A percentile compares a stretch with the other conserved stretches of the same genome.
These are phyloP conservation scores for Plasmodium gallinaceum DNA, from an alignment of 169 alveolate species.

Conservation along the genomic window DNA sequence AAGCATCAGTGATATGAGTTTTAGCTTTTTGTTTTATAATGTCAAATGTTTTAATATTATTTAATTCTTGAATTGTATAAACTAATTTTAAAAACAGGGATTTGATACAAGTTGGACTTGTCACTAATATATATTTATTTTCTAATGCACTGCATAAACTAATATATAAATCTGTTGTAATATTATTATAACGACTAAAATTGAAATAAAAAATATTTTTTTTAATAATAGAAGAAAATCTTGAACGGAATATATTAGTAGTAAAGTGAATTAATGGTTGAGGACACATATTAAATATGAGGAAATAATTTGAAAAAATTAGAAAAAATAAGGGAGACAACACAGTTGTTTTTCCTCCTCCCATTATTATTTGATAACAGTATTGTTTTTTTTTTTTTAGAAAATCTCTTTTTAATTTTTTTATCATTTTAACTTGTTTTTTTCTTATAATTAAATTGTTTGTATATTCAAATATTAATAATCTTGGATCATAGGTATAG, in stretches of 20 bases:
- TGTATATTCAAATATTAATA: conserved; percentile 92
- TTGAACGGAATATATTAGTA: conserved; percentile 87
- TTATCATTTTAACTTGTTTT: conserved; percentile 90
- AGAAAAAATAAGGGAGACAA: conserved; percentile 83
- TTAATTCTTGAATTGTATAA: conserved; percentile 87
- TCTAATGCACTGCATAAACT: conserved; percentile 90
- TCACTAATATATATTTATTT: conserved; percentile 88
- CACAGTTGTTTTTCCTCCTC: conserved; percentile 95
- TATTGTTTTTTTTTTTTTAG: conserved; percentile 85
- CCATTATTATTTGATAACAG: conserved; percentile 96
- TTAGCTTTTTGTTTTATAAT: conserved; percentile 78
- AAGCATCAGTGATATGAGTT: conserved; percentile 81
- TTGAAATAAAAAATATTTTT: conserved; percentile 88
- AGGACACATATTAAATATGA: conserved; percentile 90
- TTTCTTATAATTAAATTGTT: conserved; percentile 89
- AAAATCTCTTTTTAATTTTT: conserved; percentile 83
- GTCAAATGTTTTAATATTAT: conserved; percentile 77
- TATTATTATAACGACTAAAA: conserved; percentile 86
- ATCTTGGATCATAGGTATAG: conserved; percentile 90
- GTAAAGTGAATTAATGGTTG: conserved; percentile 91
- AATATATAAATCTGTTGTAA: conserved; percentile 87
- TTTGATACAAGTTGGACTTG: conserved; percentile 92
- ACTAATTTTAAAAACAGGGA: conserved; percentile 89
- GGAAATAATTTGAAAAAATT: conserved; percentile 79
- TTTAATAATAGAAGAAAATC: conserved; percentile 89